Base-by-base conservation (phyloP, 2,329 filamentous ascomycete species). In the Paecilomyces sp. region DNA sequence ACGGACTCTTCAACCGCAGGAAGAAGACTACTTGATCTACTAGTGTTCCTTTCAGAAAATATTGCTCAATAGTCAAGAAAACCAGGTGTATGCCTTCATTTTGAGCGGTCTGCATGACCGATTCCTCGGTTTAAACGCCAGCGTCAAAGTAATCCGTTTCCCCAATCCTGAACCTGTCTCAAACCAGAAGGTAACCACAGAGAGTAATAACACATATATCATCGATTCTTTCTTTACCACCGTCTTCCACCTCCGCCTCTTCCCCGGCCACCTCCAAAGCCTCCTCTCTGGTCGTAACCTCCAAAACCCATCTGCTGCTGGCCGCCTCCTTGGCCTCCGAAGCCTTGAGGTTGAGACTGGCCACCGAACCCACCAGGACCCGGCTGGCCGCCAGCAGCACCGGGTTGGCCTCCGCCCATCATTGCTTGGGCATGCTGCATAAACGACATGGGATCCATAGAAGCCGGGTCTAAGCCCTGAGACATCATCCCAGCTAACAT, bases 401-500 rank as follows among this genome's bases (percentile, higher is more conserved):
- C 77, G 53, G 72, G 68, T 65, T 77, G 76, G 5, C 70, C 72
- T 22, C 70, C 73, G 33, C 73, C 72, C 76, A 80, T 79, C 74
- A 82, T 80, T 28, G 76, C 74, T 68, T 82, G 77, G 57, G 81
- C 77, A 68, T 79, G 76, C 63, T 80, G 79, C 79, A 83, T 82
- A 63, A 85, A 83, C 24, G 77, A 73, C 67, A 77, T 76, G 5
- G 82, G 82, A 64, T 83, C 81, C 76, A 84, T 80, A 55, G 79
- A 74, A 7, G 76, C 75, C 1, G 82, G 81, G 64, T 83, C 80
- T 59, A 83, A 73, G 8, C 83, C 82, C 60, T 82, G 78, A 50
- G 78, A 72, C 72, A 82, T 80, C 76, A 84, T 82, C 64, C 79
- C 76, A 31, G 79, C 75, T 62, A 85, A 76, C 80, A 86, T 84